phyloP scores from a whole-genome alignment of 768 basidiomycete species.

The Cystofilobasidium ferigula region DNA sequence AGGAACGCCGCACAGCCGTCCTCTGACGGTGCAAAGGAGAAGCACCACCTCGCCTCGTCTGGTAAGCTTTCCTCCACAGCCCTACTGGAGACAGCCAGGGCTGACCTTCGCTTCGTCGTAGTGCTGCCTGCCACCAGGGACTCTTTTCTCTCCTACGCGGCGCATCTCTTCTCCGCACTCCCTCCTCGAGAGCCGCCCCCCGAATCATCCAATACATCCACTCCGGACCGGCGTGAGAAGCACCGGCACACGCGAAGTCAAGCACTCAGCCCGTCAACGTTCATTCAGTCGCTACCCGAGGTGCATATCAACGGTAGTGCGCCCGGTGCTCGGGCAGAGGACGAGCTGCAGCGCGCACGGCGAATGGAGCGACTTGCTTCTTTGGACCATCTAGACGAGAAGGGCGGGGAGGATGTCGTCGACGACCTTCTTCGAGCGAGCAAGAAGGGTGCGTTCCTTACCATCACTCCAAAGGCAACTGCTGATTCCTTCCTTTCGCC shows the following conservation, averaged over 20 bases:
- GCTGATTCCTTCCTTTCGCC: conserved; percentile 9
- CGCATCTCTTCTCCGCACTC: conserved; percentile 34
- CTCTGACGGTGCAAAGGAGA: background rate
- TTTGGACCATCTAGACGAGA: conserved; percentile 27
- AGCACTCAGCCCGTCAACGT: conserved; percentile 22
- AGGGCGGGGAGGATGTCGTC: conserved; percentile 34
- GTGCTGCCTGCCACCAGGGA: conserved; percentile 14
- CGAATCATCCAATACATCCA: background rate
- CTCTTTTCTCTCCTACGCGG: conserved; percentile 35
- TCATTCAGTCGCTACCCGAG: conserved; percentile 7
- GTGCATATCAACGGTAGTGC: conserved; percentile 10
- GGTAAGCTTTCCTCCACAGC: background rate
- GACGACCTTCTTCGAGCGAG: conserved; percentile 81
- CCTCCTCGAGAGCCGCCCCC: conserved; percentile 14
- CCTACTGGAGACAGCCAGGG: background rate
- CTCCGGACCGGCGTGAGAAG: background rate
- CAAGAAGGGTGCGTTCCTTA: conserved; percentile 57
- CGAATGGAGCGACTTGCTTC: conserved; percentile 29
- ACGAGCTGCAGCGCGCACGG: conserved; percentile 27
- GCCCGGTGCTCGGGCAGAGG: conserved; percentile 3
- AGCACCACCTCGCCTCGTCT: background rate
- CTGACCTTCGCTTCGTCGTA: background rate
- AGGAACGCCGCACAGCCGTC: background rate
- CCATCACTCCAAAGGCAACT: background rate
- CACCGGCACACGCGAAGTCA: conserved; percentile 23